A percentile compares a stretch with the other conserved stretches of the same genome.
These are phyloP conservation scores for Hyphodiscus sp. DNA, from an alignment of 2,329 filamentous ascomycete genomes.

Conservation along the genomic window DNA sequence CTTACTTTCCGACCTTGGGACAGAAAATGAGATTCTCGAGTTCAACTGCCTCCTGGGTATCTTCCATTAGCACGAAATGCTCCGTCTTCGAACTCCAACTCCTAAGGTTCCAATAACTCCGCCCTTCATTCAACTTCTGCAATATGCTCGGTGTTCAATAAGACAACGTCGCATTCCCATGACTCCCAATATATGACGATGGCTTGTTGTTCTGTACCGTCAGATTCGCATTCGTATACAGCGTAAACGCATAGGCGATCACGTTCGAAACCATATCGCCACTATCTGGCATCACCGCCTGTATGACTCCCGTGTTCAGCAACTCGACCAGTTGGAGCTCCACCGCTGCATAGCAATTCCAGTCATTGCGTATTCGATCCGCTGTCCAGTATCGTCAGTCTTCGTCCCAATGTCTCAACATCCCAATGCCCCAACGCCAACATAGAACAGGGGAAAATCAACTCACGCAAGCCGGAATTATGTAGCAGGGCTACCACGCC, in stretches of 20 bases:
- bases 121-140: too few species aligned
- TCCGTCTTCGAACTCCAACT: too few species aligned
- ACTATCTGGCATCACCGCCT: neutral
- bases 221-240: constrained; percentile 13
- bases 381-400: neutral
- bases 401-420: neutral
- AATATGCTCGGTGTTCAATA: neutral
- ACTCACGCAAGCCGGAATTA: constrained; percentile 11
- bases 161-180: neutral
- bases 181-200: constrained; percentile 3
- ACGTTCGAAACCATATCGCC: constrained; percentile 10
- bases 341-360: constrained; percentile 16
- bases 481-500: constrained; percentile 16
- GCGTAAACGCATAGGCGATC: constrained; percentile 8
- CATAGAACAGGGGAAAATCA: too few species aligned
- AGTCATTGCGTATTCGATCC: constrained; percentile 12
- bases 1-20: too few species aligned
- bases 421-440: neutral
- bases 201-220: constrained; percentile 18
- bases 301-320: constrained; percentile 11
- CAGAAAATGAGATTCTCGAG: too few species aligned
- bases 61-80: too few species aligned
- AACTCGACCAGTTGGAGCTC: constrained; percentile 13
- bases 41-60: too few species aligned
- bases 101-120: too few species aligned